Base-by-base conservation (phyloP, 208 protist genomes). In the Phytomonas serpens region DNA sequence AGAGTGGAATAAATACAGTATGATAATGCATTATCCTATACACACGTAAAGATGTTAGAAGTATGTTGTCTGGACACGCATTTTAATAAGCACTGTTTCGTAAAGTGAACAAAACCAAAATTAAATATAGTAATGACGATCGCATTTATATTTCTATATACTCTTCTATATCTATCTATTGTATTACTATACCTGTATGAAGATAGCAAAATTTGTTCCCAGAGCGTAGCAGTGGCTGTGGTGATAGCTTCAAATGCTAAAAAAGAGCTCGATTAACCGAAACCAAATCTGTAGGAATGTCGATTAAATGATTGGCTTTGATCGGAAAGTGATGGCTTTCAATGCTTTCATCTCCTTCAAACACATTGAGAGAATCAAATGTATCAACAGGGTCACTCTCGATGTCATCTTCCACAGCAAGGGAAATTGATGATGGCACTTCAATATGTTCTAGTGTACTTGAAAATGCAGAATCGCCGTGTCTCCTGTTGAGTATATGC, bases 11-110 rank as follows among this genome's bases (percentile, higher is more conserved):
- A 52, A 47, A 30, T 71, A 37, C 32, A 70, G 36, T 5, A 52
- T 69, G 6, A 36, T 36, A 36, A 36, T 36, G 34, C 34, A 36
- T 36, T 36, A 36, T 36, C 6, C 34, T 36, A 36, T 36, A 36
- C 34, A 36, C 2, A 6, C 34, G 34, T 36, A 36, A 36, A 36
- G 34, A 36, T 7, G 34, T 36, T 36, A 6, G 6, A 7, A 36
- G 34, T 6, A 36, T 36, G 68, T 80, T 81, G 77, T 77, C 74
- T 71, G 74, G 77, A 51, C 30, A 73, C 42, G 30, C 29, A 64
- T 38, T 57, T 57, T 57, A 4, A 27, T 27, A 19, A 27, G 47
- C 6, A 27, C 0, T 10, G 47, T 27, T 23, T 57, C 3, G 47
- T 7, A 57, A 57, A 57, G 23, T 57, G 19, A 27, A 57, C 19